Evolutionary conservation across 495 filamentous ascomycete genomes (phyloP).

Genomic region (Hypoxylon lienhwacheense): DNA sequence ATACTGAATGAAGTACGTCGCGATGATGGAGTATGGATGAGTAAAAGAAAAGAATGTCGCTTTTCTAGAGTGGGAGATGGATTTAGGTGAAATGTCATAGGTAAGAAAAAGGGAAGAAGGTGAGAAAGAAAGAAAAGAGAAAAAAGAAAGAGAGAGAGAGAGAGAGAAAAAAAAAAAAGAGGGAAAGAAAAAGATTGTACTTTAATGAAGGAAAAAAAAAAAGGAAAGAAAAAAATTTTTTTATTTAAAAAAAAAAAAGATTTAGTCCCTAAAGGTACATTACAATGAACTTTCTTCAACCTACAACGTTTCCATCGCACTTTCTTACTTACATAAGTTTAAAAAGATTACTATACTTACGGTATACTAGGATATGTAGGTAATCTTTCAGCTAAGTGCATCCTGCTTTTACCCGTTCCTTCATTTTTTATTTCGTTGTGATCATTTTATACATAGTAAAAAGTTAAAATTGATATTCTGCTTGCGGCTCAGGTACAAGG

Average conservation of each 20-base stretch:
- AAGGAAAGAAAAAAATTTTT: constrained; percentile 12
- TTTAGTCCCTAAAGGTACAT: constrained; percentile 10
- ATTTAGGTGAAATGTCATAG: too few relatives aligned
- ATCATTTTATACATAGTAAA: constrained; percentile 1
- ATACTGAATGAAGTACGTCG: too few relatives aligned
- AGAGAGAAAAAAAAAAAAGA: constrained; percentile 6
- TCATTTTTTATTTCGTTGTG: constrained; percentile 9
- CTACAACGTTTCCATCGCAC: not conserved
- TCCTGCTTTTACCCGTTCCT: not conserved
- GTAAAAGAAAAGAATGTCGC: not conserved
- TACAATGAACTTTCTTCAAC: not conserved
- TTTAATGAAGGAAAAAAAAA: constrained; percentile 17
- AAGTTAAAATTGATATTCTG: constrained; percentile 14
- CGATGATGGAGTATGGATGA: too few relatives aligned
- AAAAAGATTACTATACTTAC: not conserved
- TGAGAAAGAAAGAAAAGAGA: not conserved
- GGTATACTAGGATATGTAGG: too few relatives aligned
- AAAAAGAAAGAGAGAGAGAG: not conserved
- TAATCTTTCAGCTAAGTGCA: not conserved
- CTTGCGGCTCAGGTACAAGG: constrained; percentile 24
- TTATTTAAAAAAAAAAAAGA: constrained; percentile 4
- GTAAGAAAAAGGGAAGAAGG: too few relatives aligned
- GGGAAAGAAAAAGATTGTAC: constrained; percentile 2
- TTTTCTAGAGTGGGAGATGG: too few relatives aligned
- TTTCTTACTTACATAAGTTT: not conserved